Conservation (phyloP, 257 asterid genomes). For the Plantago major region DNA sequence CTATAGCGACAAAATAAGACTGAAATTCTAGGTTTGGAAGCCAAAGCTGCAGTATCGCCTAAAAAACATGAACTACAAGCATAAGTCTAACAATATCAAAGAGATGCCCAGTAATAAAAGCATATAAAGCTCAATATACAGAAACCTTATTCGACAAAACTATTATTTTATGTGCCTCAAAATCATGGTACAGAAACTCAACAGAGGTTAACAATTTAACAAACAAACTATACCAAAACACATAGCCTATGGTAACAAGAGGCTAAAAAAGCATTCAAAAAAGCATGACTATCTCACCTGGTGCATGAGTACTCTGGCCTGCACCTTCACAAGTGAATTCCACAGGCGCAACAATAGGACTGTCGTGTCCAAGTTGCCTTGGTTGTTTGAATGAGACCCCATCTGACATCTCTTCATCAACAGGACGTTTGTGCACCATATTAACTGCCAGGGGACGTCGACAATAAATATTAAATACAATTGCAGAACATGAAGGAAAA, state of each 20-base stretch:
- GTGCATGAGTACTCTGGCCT: constrained; percentile 15
- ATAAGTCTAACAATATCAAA: no score
- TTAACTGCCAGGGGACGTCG: constrained; percentile 16
- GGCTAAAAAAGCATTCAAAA: not conserved
- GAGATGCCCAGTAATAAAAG: no score
- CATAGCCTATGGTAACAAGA: not conserved
- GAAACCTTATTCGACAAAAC: no score
- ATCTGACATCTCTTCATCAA: constrained; percentile 44
- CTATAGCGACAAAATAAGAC: no score
- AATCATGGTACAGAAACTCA: no score
- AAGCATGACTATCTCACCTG: constrained; percentile 30
- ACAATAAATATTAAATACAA: not conserved
- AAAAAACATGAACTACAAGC: no score
- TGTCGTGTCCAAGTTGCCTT: constrained; percentile 36
- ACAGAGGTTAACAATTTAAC: no score
- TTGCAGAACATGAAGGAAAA: constrained; percentile 12
- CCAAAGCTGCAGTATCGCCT: no score
- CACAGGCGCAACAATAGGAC: constrained; percentile 14
- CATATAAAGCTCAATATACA: no score
- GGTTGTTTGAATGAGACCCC: constrained; percentile 58
- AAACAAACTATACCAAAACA: no score
- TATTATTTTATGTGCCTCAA: no score
- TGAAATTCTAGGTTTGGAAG: no score
- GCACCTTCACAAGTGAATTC: constrained; percentile 28
- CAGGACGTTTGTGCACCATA: constrained; percentile 71